phyloP scores from a whole-genome alignment of 257 asterid genomes.

The Mitragyna speciosa region DNA sequence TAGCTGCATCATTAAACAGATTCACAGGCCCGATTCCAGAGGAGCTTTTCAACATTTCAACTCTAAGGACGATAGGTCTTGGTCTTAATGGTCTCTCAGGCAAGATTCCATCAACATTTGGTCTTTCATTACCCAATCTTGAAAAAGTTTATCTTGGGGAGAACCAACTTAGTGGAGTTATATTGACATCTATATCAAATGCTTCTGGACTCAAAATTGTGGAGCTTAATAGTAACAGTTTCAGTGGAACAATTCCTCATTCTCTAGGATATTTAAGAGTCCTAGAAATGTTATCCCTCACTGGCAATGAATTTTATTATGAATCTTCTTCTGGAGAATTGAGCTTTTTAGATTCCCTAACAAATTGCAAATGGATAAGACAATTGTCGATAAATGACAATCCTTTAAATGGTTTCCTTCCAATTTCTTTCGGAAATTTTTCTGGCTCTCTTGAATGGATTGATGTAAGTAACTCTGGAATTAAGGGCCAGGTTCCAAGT shows the following conservation, averaged over 20 bases:
- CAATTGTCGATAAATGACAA: background rate
- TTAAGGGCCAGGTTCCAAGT: slow-evolving; percentile 24
- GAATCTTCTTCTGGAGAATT: background rate
- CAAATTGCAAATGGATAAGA: background rate
- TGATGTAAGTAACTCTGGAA: background rate
- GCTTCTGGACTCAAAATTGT: background rate
- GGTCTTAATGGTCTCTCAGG: background rate
- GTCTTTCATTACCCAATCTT: background rate
- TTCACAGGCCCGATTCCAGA: slow-evolving; percentile 30
- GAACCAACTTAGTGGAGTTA: slow-evolving; percentile 8
- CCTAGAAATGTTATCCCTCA: background rate
- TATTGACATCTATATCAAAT: slow-evolving; percentile 15
- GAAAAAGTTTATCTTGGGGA: background rate
- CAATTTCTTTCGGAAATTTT: slow-evolving; percentile 23
- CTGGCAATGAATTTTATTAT: background rate
- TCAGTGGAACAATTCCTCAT: background rate
- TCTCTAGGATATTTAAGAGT: background rate
- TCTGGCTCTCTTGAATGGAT: slow-evolving; percentile 2
- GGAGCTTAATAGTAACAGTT: background rate
- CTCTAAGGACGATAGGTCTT: slow-evolving; percentile 5
- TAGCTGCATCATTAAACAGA: background rate
- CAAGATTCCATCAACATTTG: background rate
- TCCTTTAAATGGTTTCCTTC: background rate
- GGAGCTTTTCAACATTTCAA: slow-evolving; percentile 32
- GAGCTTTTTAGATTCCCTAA: background rate